These are phyloP conservation scores for Coniochaeta ligniaria DNA, from an alignment of 2,329 filamentous ascomycete genomes.

Conservation along the genomic window DNA sequence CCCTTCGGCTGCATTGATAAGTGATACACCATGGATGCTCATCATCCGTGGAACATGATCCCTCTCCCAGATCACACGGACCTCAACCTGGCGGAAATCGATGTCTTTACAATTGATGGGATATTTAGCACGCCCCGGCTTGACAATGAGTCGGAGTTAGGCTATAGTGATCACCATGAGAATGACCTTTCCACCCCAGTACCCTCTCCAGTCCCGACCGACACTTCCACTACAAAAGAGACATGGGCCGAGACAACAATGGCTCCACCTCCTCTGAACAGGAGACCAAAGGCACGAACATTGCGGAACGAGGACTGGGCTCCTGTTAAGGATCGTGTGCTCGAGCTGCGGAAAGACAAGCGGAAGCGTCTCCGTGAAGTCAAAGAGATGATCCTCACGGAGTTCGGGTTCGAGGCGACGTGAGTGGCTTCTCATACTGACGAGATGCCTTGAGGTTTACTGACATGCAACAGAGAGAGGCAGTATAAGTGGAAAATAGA, in stretches of 20 bases:
- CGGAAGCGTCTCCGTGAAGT: background rate
- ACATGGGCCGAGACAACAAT: background rate
- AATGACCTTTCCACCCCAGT: background rate
- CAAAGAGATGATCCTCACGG: background rate
- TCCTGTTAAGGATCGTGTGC: background rate
- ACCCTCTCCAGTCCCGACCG: background rate
- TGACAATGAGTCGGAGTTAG: background rate
- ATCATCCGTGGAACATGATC: background rate
- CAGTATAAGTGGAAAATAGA: background rate
- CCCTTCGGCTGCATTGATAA: background rate
- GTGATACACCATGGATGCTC: background rate
- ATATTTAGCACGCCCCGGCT: background rate
- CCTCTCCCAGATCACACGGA: background rate
- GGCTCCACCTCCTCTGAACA: background rate
- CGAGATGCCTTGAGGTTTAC: background rate
- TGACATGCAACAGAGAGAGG: background rate
- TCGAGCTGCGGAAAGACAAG: background rate
- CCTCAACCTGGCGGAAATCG: background rate
- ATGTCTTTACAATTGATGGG: background rate
- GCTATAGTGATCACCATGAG: background rate
- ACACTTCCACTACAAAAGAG: background rate
- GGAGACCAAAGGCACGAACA: background rate
- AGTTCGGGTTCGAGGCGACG: background rate
- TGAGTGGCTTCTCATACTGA: background rate
- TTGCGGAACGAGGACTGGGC: background rate